phyloP scores from a whole-genome alignment of 2,329 filamentous ascomycete genomes.

The Trichoderma sp. region DNA sequence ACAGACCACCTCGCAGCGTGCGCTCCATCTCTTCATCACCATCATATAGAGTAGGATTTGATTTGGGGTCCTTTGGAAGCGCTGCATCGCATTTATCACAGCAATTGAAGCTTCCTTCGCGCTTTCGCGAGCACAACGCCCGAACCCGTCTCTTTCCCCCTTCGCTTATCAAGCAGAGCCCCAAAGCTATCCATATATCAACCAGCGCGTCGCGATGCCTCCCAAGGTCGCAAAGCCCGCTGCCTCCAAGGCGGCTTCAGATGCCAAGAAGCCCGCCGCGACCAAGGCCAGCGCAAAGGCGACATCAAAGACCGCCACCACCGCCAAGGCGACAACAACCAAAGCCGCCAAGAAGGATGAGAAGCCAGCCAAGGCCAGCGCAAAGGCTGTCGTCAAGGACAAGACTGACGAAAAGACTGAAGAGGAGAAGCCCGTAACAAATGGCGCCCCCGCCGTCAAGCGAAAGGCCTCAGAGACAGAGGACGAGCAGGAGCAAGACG shows the following conservation, averaged over 20 bases:
- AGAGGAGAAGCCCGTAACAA: constrained; percentile 45
- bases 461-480: constrained; percentile 31
- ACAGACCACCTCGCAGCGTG: constrained; percentile 3
- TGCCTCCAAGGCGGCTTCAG: constrained; percentile 30
- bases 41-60: not conserved
- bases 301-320: constrained; percentile 23
- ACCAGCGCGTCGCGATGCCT: constrained; percentile 34
- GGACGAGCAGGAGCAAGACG: constrained; percentile 30
- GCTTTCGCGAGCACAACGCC: not conserved
- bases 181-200: not conserved
- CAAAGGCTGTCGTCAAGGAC: constrained; percentile 27
- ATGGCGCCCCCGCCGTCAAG: constrained; percentile 31
- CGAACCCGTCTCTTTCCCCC: not conserved
- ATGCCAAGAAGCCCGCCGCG: constrained; percentile 30
- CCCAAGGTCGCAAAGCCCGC: constrained; percentile 28
- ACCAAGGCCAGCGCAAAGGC: constrained; percentile 18
- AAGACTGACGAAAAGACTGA: constrained; percentile 33
- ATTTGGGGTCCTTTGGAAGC: not conserved
- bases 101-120: constrained; percentile 3
- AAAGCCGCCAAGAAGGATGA: constrained; percentile 30
- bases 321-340: constrained; percentile 33
- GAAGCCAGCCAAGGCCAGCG: constrained; percentile 25
- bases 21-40: constrained; percentile 1
- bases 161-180: constrained; percentile 8
- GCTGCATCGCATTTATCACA: not conserved